Conservation (phyloP, 2,329 filamentous ascomycete species). For the Ilyonectria mors-panacis region DNA sequence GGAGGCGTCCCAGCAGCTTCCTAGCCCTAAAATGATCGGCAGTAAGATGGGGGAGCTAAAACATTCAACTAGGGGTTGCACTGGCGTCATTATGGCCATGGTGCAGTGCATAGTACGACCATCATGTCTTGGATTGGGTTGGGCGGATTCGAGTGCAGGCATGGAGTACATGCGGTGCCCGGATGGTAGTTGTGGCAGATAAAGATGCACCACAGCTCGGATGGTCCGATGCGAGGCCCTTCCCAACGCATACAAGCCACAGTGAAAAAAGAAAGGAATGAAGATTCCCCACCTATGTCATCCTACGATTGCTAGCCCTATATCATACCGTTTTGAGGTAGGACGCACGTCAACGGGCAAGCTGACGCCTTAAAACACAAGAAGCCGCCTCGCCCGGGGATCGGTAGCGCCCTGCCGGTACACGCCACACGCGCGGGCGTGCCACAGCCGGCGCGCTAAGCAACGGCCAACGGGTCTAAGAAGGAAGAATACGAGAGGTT, state of each 20-base stretch:
- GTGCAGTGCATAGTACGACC: neutral
- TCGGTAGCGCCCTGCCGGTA: conserved; percentile 18
- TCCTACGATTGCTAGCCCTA: neutral
- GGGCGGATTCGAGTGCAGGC: neutral
- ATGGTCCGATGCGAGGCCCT: neutral
- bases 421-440: conserved; percentile 29
- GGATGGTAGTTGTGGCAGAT: neutral
- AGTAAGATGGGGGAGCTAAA: conserved; percentile 17
- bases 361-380: neutral
- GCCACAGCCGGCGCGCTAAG: conserved; percentile 21
- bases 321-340: neutral
- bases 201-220: neutral
- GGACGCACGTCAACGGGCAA: neutral
- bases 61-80: neutral
- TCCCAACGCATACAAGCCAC: neutral
- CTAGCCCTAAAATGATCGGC: conserved; percentile 33
- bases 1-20: neutral
- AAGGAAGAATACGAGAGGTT: neutral
- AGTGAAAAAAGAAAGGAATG: neutral
- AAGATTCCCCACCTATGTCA: neutral
- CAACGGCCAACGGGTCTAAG: conserved; percentile 17
- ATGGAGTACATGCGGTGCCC: neutral
- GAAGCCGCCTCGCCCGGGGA: conserved; percentile 4
- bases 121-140: neutral
- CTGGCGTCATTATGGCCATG: conserved; percentile 1